Conservation (phyloP, 306 rosid species). For the Pachyrhizus erosus region DNA sequence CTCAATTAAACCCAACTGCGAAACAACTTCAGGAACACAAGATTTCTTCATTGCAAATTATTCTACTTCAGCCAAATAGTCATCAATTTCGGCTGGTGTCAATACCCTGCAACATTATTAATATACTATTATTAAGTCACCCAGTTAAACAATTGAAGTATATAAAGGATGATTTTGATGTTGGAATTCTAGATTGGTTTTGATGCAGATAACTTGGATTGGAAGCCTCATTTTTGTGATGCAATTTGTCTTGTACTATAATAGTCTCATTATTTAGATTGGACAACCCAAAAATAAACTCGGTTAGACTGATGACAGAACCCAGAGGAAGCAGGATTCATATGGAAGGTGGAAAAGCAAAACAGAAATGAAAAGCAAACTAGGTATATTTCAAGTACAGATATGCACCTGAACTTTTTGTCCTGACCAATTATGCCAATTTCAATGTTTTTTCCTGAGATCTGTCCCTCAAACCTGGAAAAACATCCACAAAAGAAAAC, state of each 20-base stretch:
- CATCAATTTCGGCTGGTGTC: slow-evolving; percentile 94
- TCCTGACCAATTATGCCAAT: slow-evolving; percentile 89
- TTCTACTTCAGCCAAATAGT: slow-evolving; percentile 96
- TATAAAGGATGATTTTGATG: background rate
- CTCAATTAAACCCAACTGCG: slow-evolving; percentile 38
- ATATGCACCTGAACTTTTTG: slow-evolving; percentile 81
- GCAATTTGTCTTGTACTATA: background rate
- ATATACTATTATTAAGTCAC: slow-evolving; percentile 21
- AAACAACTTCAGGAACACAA: slow-evolving; percentile 34
- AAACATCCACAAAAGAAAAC: slow-evolving; percentile 8
- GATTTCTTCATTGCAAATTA: slow-evolving; percentile 47
- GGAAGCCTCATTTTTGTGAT: background rate
- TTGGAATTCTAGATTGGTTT: background rate
- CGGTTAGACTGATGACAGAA: background rate
- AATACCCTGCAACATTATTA: slow-evolving; percentile 73
- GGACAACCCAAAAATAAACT: slow-evolving; percentile 20
- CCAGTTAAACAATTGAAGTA: background rate
- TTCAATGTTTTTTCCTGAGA: slow-evolving; percentile 92
- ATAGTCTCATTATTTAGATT: background rate
- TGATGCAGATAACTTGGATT: background rate
- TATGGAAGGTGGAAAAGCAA: background rate
- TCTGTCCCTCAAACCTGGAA: slow-evolving; percentile 90
- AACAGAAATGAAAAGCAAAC: background rate
- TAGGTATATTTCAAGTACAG: slow-evolving; percentile 10
- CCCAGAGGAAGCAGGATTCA: background rate